phyloP scores from a whole-genome alignment of 1,284 basidiomycete genomes.

The Pterulicium gracile region DNA sequence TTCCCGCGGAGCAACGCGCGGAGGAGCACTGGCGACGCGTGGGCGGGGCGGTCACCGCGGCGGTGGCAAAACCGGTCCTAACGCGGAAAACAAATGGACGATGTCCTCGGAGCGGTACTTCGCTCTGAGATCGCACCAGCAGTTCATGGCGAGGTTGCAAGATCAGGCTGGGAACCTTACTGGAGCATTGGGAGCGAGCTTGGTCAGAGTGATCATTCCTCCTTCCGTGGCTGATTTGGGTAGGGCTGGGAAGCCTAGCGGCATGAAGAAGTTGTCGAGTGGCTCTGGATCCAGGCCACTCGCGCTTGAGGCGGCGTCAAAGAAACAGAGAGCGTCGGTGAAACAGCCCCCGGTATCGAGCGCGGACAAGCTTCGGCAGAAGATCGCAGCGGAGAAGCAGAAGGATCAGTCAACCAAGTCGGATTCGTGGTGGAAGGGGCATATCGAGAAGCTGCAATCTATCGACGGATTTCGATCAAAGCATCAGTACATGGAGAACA shows the following conservation, averaged over 20 bases:
- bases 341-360: conserved; percentile 21
- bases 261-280: background rate
- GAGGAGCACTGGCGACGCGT: no score
- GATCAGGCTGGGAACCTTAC: conserved; percentile 51
- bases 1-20: no score
- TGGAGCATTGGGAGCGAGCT: conserved; percentile 41
- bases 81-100: conserved; percentile 17
- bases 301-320: background rate
- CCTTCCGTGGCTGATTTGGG: conserved; percentile 16
- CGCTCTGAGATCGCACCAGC: conserved; percentile 35
- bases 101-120: conserved; percentile 22
- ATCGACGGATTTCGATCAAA: conserved; percentile 16
- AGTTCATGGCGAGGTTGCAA: conserved; percentile 44
- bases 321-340: conserved; percentile 14
- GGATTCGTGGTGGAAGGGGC: conserved; percentile 37
- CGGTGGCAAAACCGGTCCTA: no score
- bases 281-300: background rate
- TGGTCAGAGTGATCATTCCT: conserved; percentile 43
- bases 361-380: conserved; percentile 30
- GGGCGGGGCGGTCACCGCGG: no score
- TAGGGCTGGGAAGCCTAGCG: background rate
- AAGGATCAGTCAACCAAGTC: conserved; percentile 25
- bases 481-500: conserved; percentile 22
- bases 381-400: conserved; percentile 35
- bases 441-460: conserved; percentile 24